Base-by-base conservation (phyloP, 805 yeast species). In the Metschnikowia sp. region DNA sequence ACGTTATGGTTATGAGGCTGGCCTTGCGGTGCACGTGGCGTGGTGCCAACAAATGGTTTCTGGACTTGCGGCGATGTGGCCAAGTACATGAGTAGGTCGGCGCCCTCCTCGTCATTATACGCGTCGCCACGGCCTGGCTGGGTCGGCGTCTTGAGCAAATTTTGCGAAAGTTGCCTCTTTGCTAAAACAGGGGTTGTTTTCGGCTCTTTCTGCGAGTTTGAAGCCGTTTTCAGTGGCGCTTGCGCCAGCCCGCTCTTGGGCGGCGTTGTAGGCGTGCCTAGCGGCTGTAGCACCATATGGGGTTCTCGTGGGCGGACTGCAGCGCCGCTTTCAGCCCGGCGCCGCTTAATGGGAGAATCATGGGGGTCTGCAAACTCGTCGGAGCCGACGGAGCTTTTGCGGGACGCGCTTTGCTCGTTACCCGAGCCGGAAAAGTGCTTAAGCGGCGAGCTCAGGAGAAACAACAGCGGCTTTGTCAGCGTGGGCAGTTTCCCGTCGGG, bases 51-150 rank as follows among this genome's bases (percentile, higher is more conserved):
- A 29, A 60, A 60, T 9, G 73, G 70, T 46, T 70, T 70, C 45
- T 81, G 79, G 1, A 86, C 86, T 0, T 87, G 79, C 1, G 96
- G 96, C 8, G 94, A 86, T 7, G 91, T 85, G 2, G 96, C 95
- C 55, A 88, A 70, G 64, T 80, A 88, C 80, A 88, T 78, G 51
- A 88, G 74, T 51, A 88, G 68, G 62, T 85, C 92, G 1, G 95
- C 96, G 11, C 95, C 96, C 64, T 86, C 94, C 32, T 67, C 67
- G 52, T 73, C 75, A 41, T 68, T 64, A 47, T 60, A 63, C 39
- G 56, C 53, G 29, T 57, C 62, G 28, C 54, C 53, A 18, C 56
- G 43, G 29, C 58, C 52, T 1, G 64, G 54, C 49, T 68, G 73
- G 2, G 74, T 70, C 3, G 77, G 76, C 0, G 76, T 72, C 37